phyloP scores from a whole-genome alignment of 2,329 filamentous ascomycete species.

The Colletotrichum brevisporum region DNA sequence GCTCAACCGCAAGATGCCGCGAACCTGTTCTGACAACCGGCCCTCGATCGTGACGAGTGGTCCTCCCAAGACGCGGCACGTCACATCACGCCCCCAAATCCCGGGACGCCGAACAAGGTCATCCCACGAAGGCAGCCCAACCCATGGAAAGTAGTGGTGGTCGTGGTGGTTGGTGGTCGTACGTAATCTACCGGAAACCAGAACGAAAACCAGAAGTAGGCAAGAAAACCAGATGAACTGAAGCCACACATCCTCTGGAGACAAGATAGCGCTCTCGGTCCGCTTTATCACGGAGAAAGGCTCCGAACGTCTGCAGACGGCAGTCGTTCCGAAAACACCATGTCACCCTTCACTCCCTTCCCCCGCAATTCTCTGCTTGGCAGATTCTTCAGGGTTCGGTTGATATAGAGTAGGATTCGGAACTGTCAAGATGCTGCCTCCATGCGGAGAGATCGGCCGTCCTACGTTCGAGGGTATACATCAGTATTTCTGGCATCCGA shows the following conservation, averaged over 20 bases:
- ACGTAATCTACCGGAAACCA: no score
- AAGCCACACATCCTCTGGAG: not conserved
- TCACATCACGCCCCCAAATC: not conserved
- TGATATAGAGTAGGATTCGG: conserved; percentile 14
- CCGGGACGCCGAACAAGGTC: no score
- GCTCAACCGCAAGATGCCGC: no score
- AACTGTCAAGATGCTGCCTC: not conserved
- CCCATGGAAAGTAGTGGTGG: no score
- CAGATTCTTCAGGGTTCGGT: not conserved
- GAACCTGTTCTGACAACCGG: not conserved
- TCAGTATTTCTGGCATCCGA: not conserved
- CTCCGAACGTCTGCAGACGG: not conserved
- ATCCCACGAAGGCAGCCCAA: no score
- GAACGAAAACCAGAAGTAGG: not conserved
- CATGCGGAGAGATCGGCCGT: conserved; percentile 10
- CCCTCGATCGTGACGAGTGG: no score
- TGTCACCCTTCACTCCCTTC: no score
- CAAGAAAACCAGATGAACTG: not conserved
- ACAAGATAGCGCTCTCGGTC: not conserved
- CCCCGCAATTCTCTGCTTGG: conserved; percentile 2
- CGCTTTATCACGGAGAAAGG: not conserved
- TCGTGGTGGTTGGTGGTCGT: no score
- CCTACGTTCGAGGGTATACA: not conserved
- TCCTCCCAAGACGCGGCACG: conserved; percentile 1
- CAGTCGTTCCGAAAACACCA: not conserved